Conservation (phyloP, 163 green algal genomes). For the Scenedesmus sp. region DNA sequence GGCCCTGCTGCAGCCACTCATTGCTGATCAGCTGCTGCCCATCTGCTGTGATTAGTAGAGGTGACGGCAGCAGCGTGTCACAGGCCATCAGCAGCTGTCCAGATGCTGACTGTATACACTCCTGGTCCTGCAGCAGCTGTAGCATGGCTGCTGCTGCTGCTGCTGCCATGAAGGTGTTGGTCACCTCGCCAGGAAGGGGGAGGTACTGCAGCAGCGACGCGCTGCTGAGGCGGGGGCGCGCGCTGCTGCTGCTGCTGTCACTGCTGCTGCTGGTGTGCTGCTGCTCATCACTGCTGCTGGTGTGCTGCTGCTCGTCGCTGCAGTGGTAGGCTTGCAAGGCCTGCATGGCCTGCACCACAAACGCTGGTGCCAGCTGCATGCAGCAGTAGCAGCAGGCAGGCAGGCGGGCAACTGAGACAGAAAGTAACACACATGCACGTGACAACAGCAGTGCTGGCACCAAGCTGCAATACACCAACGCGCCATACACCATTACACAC, state of each 20-base stretch:
- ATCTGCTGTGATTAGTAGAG: neutral
- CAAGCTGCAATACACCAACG: neutral
- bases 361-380: conserved; percentile 22
- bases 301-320: neutral
- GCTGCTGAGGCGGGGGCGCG: neutral
- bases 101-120: conserved; percentile 27
- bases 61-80: neutral
- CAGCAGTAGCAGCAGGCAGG: neutral
- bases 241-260: neutral
- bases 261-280: neutral
- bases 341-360: neutral
- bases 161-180: neutral
- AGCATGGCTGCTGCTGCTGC: neutral
- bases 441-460: neutral
- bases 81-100: neutral
- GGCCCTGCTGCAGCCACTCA: conserved; percentile 6
- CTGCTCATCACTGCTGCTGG: neutral
- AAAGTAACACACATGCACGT: neutral
- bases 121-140: neutral
- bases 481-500: no score
- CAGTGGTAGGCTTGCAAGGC: neutral
- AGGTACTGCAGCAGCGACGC: conserved; percentile 30
- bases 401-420: neutral
- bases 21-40: conserved; percentile 20
- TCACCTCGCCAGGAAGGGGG: conserved; percentile 14